Conservation (phyloP, 2,329 filamentous ascomycete genomes). For the Davidsoniella neocaledoniae region DNA sequence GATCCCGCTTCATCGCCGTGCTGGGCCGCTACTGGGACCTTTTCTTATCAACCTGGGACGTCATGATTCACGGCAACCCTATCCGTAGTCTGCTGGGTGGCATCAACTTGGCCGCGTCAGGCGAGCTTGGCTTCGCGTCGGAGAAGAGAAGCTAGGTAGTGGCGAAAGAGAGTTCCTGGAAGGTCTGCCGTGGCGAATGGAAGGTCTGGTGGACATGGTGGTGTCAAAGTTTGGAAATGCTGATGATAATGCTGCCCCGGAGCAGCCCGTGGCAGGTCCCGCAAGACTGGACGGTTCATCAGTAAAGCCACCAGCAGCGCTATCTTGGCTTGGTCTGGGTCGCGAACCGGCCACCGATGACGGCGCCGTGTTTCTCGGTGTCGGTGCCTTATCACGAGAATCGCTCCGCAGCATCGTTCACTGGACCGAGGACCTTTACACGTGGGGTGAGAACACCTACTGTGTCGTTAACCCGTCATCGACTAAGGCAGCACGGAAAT, state of each 20-base stretch:
- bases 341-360: conserved; percentile 53
- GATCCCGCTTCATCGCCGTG: conserved; percentile 51
- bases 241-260: conserved; percentile 16
- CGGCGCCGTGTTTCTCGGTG: conserved; percentile 72
- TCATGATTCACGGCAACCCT: conserved; percentile 80
- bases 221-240: conserved; percentile 67
- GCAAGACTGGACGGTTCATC: conserved; percentile 12
- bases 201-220: conserved; percentile 74
- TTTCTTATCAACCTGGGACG: conserved; percentile 61
- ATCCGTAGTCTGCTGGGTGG: conserved; percentile 62
- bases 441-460: conserved; percentile 69
- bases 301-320: background rate
- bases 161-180: conserved; percentile 87
- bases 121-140: conserved; percentile 83
- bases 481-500: conserved; percentile 4
- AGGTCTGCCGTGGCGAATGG: conserved; percentile 61
- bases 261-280: conserved; percentile 9
- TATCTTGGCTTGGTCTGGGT: conserved; percentile 57
- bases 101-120: conserved; percentile 75
- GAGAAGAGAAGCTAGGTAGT: conserved; percentile 87
- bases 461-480: conserved; percentile 47
- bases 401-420: conserved; percentile 58
- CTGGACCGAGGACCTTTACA: conserved; percentile 83
- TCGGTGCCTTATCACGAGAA: conserved; percentile 52
- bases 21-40: conserved; percentile 69